Evolutionary conservation across 2,329 filamentous ascomycete genomes (phyloP).

Genomic region (Onygena corvina): DNA sequence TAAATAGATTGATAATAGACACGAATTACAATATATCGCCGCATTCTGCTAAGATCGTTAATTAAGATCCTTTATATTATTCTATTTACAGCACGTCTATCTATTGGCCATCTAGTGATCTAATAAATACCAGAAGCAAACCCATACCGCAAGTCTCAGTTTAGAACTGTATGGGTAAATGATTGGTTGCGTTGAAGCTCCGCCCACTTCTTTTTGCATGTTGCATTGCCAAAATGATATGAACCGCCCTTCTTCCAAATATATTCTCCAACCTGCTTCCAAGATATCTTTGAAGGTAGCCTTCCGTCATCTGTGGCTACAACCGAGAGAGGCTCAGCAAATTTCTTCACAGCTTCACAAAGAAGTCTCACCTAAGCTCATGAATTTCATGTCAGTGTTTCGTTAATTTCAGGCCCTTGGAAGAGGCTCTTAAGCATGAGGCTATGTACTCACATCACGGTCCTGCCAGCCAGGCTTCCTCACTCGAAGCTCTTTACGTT

Average conservation of each 20-base stretch:
- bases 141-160: too few species aligned
- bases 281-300: conserved; percentile 38
- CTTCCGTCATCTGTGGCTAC: not conserved
- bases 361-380: conserved; percentile 30
- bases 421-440: not conserved
- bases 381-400: not conserved
- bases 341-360: conserved; percentile 28
- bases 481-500: conserved; percentile 34
- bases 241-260: conserved; percentile 43
- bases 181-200: conserved; percentile 29
- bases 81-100: not conserved
- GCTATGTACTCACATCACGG: conserved; percentile 30
- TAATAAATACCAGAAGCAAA: too few species aligned
- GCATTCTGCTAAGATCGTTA: not conserved
- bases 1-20: too few species aligned
- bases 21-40: not conserved
- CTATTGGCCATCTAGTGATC: not conserved
- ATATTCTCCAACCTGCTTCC: conserved; percentile 47
- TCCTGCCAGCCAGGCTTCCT: conserved; percentile 36
- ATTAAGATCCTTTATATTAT: not conserved
- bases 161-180: conserved; percentile 12
- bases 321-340: conserved; percentile 14
- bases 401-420: not conserved
- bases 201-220: conserved; percentile 51
- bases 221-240: conserved; percentile 49